Base-by-base conservation (phyloP, 345 rosid species). In the Brassica rapa region DNA sequence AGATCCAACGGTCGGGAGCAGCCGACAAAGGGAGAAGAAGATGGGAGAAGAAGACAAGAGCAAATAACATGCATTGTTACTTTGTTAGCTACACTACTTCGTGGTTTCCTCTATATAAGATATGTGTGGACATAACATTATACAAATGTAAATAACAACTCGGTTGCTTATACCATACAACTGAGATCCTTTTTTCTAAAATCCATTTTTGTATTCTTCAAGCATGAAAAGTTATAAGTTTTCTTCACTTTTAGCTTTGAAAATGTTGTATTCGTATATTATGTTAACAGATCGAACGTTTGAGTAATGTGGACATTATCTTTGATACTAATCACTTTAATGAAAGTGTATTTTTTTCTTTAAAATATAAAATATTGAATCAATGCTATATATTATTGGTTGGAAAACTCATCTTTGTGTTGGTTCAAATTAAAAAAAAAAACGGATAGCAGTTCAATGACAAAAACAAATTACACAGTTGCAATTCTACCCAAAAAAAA, bases 1-100 rank as follows among this genome's bases (percentile, higher is more conserved):
- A 71, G 41, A 72, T 66, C 66, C 60, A 76, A 72, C 41, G 62
- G 77, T 39, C 67, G 35, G 68, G 65, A 75, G 49, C 4, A 41
- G 66, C 70, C 74, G 71, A 79, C 77, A 75, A 68, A 72, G 27
- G 55, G 64, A 74, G 76, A 63, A 77, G 66, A 70, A 49, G 9
- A 65, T 33, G 37, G 75, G 23, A 71, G 70, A 74, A 74, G 84
- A 66, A 81, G 72, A 72, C 75, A 75, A 74, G 70, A 29, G 61
- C 82, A 81, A 66, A 62, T 75, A 49, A 65, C 78, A 72, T 61
- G 68, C 23, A 15, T 66, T 73, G 80, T 64, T 53, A 73, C 66
- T 62, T 69, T 21, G 66, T 21, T 37, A 71, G 71, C 82, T 79
- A 71, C 80, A 57, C 32, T 74, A 59, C 68, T 68, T 70, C 63